Evolutionary conservation across 345 rosid species (phyloP).

Genomic region (Aquilaria malaccensis): DNA sequence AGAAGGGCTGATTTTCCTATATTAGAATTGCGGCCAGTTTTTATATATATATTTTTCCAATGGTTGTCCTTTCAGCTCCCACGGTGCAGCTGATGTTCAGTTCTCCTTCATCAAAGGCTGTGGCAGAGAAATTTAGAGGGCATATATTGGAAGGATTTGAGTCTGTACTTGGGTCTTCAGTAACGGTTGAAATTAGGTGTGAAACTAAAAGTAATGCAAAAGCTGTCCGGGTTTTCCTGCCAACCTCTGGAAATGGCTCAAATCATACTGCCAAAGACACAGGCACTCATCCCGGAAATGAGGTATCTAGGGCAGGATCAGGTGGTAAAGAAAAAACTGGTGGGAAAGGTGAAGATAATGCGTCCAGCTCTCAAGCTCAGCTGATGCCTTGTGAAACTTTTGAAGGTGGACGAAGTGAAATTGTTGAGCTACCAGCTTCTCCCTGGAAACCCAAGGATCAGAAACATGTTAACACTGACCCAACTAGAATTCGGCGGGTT

Average conservation of each 20-base stretch:
- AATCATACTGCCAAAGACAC: conserved; percentile 22
- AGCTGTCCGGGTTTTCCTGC: conserved; percentile 27
- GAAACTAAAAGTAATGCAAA: conserved; percentile 41
- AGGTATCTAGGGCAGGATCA: conserved; percentile 14
- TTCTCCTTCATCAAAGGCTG: conserved; percentile 45
- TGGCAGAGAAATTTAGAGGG: conserved; percentile 64
- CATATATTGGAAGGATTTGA: conserved; percentile 81
- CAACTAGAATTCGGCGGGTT: conserved; percentile 19
- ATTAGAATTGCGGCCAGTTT: background rate
- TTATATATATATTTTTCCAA: background rate
- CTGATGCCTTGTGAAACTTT: conserved; percentile 15
- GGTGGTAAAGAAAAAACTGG: conserved; percentile 11
- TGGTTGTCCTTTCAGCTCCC: conserved; percentile 59
- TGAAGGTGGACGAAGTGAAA: conserved; percentile 50
- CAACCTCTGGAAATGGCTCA: conserved; percentile 34
- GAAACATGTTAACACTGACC: conserved; percentile 26
- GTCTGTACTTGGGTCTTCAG: conserved; percentile 64
- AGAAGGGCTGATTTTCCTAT: background rate
- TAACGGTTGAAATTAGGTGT: conserved; percentile 74
- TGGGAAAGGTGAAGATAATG: conserved; percentile 10
- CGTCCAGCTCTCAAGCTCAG: conserved; percentile 14
- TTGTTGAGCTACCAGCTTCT: conserved; percentile 57
- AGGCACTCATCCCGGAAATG: conserved; percentile 13
- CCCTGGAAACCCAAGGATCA: conserved; percentile 27
- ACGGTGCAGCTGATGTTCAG: conserved; percentile 70